Evolutionary conservation across 345 rosid species (phyloP), one percentile per base, ranked within the genome.

Genomic region (Aquilaria sinensis): DNA sequence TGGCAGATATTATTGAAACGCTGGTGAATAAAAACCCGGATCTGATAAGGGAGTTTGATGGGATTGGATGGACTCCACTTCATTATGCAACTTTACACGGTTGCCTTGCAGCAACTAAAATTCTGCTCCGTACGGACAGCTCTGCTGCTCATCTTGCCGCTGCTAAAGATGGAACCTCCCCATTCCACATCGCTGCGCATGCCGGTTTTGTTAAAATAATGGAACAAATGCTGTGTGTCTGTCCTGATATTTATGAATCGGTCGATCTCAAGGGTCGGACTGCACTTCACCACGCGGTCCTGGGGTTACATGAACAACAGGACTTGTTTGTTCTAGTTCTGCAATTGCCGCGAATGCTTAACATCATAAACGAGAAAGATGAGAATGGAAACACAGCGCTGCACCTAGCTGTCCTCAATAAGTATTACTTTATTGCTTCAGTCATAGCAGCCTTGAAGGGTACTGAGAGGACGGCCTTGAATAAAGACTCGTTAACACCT

Each of bases 321-420:
- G 56, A 65, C 4, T 67, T 60, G 12, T 65, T 81, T n/a, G 37
- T 57, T 11, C 61, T 41, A 10, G 58, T 76, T 37, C 50, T 78
- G 30, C 11, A 46, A 9, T 57, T 23, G 48, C 68, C 54, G 41
- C 51, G 51, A 45, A 46, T 66, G 47, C 64, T 15, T 12, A 56
- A 59, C 50, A 67, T 78, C 5, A 51, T 74, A 65, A 81, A 76
- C 32, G 56, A 58, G 49, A 59, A 65, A 3, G 79, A 81, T 63
- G 37, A 10, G 48, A 69, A 68, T 9, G 82, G 85, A 62, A 75
- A 81, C 71, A 75, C 81, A 2, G 73, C 81, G 56, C 60, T 73
- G 58, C 83, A 81, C 69, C 58, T 70, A 33, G 79, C 83, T 2
- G 80, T 77, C 9, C 47, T 61, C 30, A 31, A 74, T 66, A 61